These are phyloP conservation scores for Solanum dulcamara DNA, from an alignment of 257 asterid genomes.

Conservation along the genomic window DNA sequence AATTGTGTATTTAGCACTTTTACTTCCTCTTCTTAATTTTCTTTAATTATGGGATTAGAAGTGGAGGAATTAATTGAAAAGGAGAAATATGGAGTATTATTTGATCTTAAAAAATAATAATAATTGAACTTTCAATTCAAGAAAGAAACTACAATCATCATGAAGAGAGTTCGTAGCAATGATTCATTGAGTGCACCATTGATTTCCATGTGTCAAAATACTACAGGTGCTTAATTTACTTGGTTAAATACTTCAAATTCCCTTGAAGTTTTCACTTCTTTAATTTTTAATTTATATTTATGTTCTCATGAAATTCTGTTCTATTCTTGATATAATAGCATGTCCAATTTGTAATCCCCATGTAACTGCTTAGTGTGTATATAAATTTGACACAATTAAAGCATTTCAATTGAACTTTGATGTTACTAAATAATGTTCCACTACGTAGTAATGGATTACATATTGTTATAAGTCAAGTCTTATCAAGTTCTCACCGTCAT, in stretches of 20 bases:
- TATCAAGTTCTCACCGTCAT: too few species aligned
- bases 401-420: background rate
- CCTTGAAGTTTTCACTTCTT: background rate
- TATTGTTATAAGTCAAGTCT: background rate
- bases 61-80: constrained; percentile 25
- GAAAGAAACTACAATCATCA: constrained; percentile 22
- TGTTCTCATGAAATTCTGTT: background rate
- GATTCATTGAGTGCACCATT: constrained; percentile 65
- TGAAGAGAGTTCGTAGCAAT: constrained; percentile 68
- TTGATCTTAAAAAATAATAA: background rate
- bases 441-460: background rate
- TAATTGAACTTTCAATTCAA: background rate
- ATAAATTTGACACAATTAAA: background rate
- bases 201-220: constrained; percentile 73
- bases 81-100: constrained; percentile 23
- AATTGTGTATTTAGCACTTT: background rate
- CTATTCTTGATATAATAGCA: background rate
- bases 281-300: background rate
- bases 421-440: background rate
- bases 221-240: constrained; percentile 54
- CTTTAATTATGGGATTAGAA: constrained; percentile 33
- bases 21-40: background rate
- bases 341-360: constrained; percentile 18
- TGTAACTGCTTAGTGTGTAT: background rate
- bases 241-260: background rate